Percentiles rank a stretch among this genome's conserved stretches.
Evolutionary conservation across 768 basidiomycete genomes (phyloP).

Genomic region (Boletellus sp.): DNA sequence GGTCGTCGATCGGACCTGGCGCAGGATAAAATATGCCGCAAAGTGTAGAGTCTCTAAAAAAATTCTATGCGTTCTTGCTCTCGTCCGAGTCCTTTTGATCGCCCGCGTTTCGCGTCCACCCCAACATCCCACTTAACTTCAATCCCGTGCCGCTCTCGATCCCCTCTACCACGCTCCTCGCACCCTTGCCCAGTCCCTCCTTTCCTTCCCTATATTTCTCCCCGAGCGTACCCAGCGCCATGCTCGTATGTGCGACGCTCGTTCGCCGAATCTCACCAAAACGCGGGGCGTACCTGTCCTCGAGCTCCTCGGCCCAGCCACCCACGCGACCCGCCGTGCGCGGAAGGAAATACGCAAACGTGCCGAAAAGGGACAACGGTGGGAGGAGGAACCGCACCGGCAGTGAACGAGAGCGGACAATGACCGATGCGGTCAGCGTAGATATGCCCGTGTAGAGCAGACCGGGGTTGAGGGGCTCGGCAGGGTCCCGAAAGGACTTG

Average conservation of each 20-base stretch:
- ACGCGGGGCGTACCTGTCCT: constrained; percentile 65
- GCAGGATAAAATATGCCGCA: too few species aligned
- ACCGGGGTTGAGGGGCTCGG: constrained; percentile 86
- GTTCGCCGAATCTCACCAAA: constrained; percentile 66
- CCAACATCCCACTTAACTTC: constrained; percentile 60
- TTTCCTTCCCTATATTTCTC: constrained; percentile 48
- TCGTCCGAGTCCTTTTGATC: constrained; percentile 15
- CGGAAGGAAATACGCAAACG: constrained; percentile 84
- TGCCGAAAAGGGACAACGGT: constrained; percentile 63
- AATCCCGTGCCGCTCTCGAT: constrained; percentile 72
- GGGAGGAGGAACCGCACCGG: constrained; percentile 73
- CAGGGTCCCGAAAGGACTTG: constrained; percentile 73
- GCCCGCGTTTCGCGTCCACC: constrained; percentile 31
- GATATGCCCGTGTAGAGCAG: constrained; percentile 87
- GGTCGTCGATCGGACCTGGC: too few species aligned
- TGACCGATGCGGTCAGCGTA: constrained; percentile 81
- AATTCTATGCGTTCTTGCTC: constrained; percentile 16
- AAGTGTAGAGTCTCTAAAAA: too few species aligned
- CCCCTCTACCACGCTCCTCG: constrained; percentile 45
- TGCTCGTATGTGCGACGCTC: constrained; percentile 55
- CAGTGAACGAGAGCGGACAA: constrained; percentile 74
- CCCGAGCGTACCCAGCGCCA: constrained; percentile 56
- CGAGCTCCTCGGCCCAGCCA: constrained; percentile 61
- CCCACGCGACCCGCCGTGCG: constrained; percentile 70
- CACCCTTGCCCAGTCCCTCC: constrained; percentile 41